A percentile compares a stretch with the other conserved stretches of the same genome.
These are phyloP conservation scores for Fusarium mundagurra DNA, from an alignment of 2,329 filamentous ascomycete genomes.

Conservation along the genomic window DNA sequence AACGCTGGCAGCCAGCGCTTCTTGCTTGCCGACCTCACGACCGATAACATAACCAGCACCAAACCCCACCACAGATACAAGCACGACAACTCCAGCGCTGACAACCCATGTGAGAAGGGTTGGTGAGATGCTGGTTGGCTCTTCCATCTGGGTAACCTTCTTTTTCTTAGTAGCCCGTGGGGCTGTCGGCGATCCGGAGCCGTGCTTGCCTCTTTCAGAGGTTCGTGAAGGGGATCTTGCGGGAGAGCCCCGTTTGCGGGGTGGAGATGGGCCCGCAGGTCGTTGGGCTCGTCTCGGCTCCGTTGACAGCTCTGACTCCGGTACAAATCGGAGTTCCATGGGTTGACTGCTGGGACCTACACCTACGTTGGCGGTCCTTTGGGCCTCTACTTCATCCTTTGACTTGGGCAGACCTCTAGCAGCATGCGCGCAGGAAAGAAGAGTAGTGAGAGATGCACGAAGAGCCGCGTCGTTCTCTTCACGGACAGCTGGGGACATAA, in stretches of 20 bases:
- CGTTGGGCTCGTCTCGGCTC: conserved; percentile 43
- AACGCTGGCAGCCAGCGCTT: conserved; percentile 55
- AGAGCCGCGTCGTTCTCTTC: conserved; percentile 94
- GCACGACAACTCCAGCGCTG: conserved; percentile 72
- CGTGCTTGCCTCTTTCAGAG: conserved; percentile 62
- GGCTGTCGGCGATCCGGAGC: conserved; percentile 52
- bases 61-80: conserved; percentile 75
- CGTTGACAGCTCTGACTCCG: conserved; percentile 67
- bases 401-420: conserved; percentile 82
- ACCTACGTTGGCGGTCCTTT: conserved; percentile 48
- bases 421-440: conserved; percentile 93
- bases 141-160: conserved; percentile 55
- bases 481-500: conserved; percentile 78
- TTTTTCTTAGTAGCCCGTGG: conserved; percentile 68
- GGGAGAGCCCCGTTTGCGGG: conserved; percentile 44
- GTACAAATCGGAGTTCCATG: conserved; percentile 67
- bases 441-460: conserved; percentile 90
- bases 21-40: conserved; percentile 71
- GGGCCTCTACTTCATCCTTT: conserved; percentile 56
- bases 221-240: conserved; percentile 44
- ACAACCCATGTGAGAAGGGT: conserved; percentile 73
- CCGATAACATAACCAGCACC: conserved; percentile 76
- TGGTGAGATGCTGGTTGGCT: conserved; percentile 62
- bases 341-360: conserved; percentile 61
- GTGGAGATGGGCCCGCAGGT: conserved; percentile 33